These are phyloP conservation scores for Colletotrichum melonis DNA, from an alignment of 2,329 filamentous ascomycete species.

Conservation along the genomic window DNA sequence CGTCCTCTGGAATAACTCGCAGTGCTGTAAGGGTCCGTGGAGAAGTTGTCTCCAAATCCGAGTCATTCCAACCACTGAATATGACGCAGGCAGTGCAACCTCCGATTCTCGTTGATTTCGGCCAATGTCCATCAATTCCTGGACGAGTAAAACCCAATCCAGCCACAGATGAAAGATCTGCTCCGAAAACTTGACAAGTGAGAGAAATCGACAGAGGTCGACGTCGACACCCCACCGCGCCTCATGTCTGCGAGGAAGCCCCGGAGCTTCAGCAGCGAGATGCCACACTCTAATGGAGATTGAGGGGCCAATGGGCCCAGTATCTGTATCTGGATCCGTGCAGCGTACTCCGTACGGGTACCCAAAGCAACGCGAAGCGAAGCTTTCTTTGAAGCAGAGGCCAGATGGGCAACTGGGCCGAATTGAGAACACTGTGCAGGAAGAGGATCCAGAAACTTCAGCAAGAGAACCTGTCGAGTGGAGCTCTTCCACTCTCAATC, in stretches of 20 bases:
- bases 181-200: constrained; percentile 1
- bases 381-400: constrained; percentile 9
- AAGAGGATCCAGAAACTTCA: constrained; percentile 24
- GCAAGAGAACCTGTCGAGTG: constrained; percentile 5
- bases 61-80: constrained; percentile 27
- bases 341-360: not conserved
- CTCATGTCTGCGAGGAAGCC: not conserved
- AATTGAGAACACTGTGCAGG: constrained; percentile 19
- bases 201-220: constrained; percentile 5
- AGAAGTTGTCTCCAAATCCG: constrained; percentile 12
- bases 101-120: constrained; percentile 8
- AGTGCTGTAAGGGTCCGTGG: not conserved
- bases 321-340: not conserved
- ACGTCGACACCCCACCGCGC: constrained; percentile 14
- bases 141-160: constrained; percentile 7
- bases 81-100: constrained; percentile 28
- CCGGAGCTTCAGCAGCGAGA: constrained; percentile 1
- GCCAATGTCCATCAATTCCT: constrained; percentile 28
- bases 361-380: constrained; percentile 2
- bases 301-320: constrained; percentile 6
- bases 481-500: constrained; percentile 4
- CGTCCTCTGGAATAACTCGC: not conserved
- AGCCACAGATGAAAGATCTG: constrained; percentile 19
- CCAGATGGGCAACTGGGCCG: constrained; percentile 15
- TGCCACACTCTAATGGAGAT: constrained; percentile 5